Evolutionary conservation across 2,329 filamentous ascomycete genomes (phyloP).

Genomic region (Neopestalotiopsis sp.): DNA sequence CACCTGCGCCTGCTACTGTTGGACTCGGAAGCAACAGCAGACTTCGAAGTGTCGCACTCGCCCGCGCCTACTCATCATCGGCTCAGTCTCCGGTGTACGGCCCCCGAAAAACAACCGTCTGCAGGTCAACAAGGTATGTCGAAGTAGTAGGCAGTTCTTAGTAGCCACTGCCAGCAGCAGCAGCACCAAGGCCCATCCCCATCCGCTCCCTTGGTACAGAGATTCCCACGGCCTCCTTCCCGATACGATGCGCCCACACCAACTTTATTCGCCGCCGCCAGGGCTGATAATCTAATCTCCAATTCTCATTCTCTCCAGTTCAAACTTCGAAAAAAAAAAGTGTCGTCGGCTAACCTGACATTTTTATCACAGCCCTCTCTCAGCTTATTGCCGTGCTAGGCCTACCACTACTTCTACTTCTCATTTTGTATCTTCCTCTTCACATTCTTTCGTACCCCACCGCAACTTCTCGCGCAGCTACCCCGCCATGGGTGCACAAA

Average conservation of each 20-base stretch:
- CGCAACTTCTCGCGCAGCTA: constrained; percentile 52
- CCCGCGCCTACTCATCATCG: constrained; percentile 12
- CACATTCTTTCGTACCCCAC: constrained; percentile 16
- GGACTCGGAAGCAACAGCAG: constrained; percentile 22
- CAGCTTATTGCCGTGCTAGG: constrained; percentile 4
- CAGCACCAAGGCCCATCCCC: neutral
- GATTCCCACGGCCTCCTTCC: constrained; percentile 16
- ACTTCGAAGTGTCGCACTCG: constrained; percentile 2
- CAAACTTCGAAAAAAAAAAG: neutral
- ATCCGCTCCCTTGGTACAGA: neutral
- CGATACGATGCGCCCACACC: constrained; percentile 3
- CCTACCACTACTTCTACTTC: neutral
- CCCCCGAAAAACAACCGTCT: constrained; percentile 12
- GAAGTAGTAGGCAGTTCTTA: too few species aligned
- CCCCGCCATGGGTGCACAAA: constrained; percentile 79
- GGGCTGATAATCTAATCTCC: neutral
- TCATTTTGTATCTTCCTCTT: too few species aligned
- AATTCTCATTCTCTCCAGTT: neutral
- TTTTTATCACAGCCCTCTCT: neutral
- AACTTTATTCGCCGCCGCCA: constrained; percentile 8
- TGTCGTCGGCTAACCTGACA: neutral
- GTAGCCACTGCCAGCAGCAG: neutral
- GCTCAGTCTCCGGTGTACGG: constrained; percentile 6
- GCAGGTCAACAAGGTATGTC: constrained; percentile 7
- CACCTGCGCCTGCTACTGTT: neutral